A percentile compares a stretch with the other conserved stretches of the same genome.
These are phyloP conservation scores for Hortiboletus campestris DNA, from an alignment of 768 basidiomycete species.

Conservation along the genomic window DNA sequence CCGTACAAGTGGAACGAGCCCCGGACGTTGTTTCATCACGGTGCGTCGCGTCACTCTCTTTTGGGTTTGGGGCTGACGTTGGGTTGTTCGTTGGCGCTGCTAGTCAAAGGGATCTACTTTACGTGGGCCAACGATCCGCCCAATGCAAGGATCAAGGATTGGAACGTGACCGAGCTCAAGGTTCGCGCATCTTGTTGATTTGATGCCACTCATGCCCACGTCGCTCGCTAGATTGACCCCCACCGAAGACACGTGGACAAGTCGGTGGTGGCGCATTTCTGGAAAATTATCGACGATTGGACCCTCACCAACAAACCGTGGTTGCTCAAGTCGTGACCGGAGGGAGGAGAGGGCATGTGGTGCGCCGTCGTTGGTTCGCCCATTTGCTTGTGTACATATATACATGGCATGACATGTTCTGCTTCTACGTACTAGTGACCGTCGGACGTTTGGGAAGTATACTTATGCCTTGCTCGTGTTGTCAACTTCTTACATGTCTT, in stretches of 20 bases:
- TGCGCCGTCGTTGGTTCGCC: neutral
- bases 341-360: neutral
- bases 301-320: constrained; percentile 77
- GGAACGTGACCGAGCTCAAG: constrained; percentile 96
- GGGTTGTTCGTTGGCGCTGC: neutral
- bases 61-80: neutral
- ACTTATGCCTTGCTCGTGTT: neutral
- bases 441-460: neutral
- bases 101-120: constrained; percentile 94
- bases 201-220: neutral
- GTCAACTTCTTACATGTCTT: neutral
- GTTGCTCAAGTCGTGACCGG: constrained; percentile 47
- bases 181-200: constrained; percentile 33
- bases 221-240: constrained; percentile 73
- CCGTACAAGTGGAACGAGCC: constrained; percentile 98
- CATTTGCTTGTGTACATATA: constrained; percentile 1
- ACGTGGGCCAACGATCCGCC: constrained; percentile 93
- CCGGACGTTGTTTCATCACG: constrained; percentile 87
- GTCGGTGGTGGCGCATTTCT: constrained; percentile 92
- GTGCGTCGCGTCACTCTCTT: constrained; percentile 37
- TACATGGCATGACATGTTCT: neutral
- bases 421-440: neutral
- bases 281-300: constrained; percentile 90
- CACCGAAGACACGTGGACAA: constrained; percentile 91
- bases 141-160: constrained; percentile 86